Evolutionary conservation across 441 rosid genomes (phyloP).

Genomic region (Adansonia rubrostipa): DNA sequence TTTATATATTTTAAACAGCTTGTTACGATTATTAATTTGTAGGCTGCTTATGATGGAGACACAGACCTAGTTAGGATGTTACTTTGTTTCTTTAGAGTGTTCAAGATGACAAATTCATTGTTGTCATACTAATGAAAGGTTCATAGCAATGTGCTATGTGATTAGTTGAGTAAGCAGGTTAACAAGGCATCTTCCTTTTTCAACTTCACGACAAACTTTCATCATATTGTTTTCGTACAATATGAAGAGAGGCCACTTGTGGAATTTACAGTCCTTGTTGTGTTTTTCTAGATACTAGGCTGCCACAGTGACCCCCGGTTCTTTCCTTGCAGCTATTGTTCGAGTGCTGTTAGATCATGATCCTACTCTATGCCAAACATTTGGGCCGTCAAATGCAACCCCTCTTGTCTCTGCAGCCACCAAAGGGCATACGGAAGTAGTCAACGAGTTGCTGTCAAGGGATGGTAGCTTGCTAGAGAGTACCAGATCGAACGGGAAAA

Average conservation of each 20-base stretch:
- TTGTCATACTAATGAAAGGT: not conserved
- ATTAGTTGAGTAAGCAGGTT: not conserved
- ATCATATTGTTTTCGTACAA: not conserved
- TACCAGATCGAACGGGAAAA: conserved; percentile 82
- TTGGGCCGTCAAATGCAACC: conserved; percentile 80
- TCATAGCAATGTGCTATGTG: not conserved
- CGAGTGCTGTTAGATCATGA: conserved; percentile 83
- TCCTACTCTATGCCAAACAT: conserved; percentile 73
- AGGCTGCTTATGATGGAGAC: not conserved
- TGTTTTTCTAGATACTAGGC: not conserved
- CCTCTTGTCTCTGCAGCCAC: conserved; percentile 92
- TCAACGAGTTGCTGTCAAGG: conserved; percentile 74
- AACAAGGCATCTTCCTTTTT: not conserved
- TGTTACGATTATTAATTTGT: not conserved
- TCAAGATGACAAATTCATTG: not conserved
- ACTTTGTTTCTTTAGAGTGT: not conserved
- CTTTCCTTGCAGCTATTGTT: conserved; percentile 72
- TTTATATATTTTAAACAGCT: not conserved
- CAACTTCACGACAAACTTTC: not conserved
- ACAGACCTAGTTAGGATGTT: not conserved
- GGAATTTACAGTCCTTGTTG: not conserved
- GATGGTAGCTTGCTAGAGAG: conserved; percentile 79
- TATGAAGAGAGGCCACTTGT: not conserved
- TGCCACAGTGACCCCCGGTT: conserved; percentile 19
- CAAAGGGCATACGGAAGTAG: conserved; percentile 88